Conservation (phyloP, 768 basidiomycete genomes). For the Termitomyces sp. region DNA sequence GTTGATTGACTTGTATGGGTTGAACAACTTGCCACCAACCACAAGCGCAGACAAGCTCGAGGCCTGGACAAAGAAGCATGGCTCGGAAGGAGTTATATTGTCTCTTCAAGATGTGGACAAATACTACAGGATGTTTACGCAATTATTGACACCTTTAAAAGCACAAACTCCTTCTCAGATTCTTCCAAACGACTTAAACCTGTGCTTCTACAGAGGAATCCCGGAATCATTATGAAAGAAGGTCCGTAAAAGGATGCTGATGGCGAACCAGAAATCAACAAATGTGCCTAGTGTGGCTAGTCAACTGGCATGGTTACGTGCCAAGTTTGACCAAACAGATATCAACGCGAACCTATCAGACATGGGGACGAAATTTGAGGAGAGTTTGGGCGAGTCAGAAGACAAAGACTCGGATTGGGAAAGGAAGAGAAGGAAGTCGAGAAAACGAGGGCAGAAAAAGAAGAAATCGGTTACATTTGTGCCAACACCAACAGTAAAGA, state of each 20-base stretch:
- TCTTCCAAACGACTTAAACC: background rate
- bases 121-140: background rate
- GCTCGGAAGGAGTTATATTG: accelerated
- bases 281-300: background rate
- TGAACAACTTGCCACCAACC: background rate
- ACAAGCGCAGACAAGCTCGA: background rate
- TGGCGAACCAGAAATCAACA: background rate
- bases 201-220: background rate
- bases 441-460: background rate
- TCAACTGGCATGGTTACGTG: background rate
- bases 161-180: background rate
- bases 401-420: background rate
- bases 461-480: background rate
- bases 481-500: background rate
- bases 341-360: background rate
- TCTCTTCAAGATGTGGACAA: background rate
- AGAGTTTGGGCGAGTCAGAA: background rate
- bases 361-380: too few species aligned
- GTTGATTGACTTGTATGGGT: background rate
- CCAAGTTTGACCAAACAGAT: background rate
- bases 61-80: background rate
- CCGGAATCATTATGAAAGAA: background rate
- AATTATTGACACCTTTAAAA: background rate
- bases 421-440: background rate
- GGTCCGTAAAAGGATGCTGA: background rate